Conservation (phyloP, 768 basidiomycete genomes). For the Hypholoma fasciculare region DNA sequence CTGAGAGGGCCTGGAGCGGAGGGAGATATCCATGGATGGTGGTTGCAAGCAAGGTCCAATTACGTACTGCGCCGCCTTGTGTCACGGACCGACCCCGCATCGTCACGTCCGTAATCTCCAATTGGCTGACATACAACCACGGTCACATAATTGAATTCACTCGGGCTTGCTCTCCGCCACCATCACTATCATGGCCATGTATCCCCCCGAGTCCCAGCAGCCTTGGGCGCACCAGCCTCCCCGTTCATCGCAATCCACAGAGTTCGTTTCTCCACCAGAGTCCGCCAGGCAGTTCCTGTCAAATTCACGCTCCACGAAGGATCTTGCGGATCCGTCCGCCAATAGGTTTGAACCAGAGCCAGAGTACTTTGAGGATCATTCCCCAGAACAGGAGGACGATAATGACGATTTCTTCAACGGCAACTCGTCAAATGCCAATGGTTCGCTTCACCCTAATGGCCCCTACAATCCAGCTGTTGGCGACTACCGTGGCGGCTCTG, state of each 20-base stretch:
- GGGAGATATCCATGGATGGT: conserved; percentile 54
- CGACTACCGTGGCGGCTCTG: conserved; percentile 37
- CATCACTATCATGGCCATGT: conserved; percentile 18
- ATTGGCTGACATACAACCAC: background rate
- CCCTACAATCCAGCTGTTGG: conserved; percentile 31
- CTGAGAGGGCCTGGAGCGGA: conserved; percentile 53
- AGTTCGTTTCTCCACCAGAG: conserved; percentile 26
- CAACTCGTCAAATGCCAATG: conserved; percentile 27
- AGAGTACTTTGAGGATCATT: conserved; percentile 39
- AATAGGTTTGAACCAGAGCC: conserved; percentile 38
- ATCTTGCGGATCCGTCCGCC: conserved; percentile 23
- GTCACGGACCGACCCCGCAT: background rate
- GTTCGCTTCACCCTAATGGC: conserved; percentile 27
- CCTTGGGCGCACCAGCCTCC: conserved; percentile 23
- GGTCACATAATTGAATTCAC: conserved; percentile 5
- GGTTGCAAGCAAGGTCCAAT: background rate
- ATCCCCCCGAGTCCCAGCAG: conserved; percentile 14
- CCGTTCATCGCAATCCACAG: conserved; percentile 24
- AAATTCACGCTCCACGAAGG: conserved; percentile 20
- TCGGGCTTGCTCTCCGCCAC: conserved; percentile 16
- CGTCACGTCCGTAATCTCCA: background rate
- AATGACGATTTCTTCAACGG: conserved; percentile 49
- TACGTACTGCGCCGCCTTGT: background rate
- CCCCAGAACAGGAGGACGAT: conserved; percentile 47
- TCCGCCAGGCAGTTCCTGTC: conserved; percentile 17